Base-by-base conservation (phyloP, 75 land plant species). In the Picea sitchensis region DNA sequence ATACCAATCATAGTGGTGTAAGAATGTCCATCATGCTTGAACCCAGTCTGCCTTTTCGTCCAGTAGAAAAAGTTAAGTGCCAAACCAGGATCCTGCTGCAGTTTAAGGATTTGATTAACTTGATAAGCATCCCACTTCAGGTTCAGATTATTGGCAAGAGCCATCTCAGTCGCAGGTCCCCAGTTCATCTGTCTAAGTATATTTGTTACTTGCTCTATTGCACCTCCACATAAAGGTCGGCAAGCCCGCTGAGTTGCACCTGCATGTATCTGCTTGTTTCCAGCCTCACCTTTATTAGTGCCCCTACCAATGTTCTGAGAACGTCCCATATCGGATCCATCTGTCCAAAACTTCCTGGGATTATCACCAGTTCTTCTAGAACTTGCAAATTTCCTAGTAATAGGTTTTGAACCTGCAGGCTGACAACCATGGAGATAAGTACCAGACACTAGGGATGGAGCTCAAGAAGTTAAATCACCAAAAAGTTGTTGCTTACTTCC, bases 1-100 rank as follows among this genome's bases (percentile, higher is more conserved):
- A 98, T 93, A 34, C 98, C 99, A 58, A 98, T 88, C 98, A 95
- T 97, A 17, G 99, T 95, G 34, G 99, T 97, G 69, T 95, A 97
- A 5, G 96, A 93, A 73, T 93, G 92, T 9, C 82, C 91, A 85
- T 97, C 96, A 82, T 95, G 98, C 90, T 85, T 95, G 79, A 89
- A 97, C 18, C 98, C 95, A 59, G 80, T 76, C 82, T 91, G 98
- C 36, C 82, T 62, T 69, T 87, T 97, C 65, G 93, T 84, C 98
- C 96, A 97, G 59, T 91, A 76, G 78, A 97, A 97, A 83, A 97
- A 95, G 14, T 89, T 86, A 75, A 86, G 78, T 54, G 99, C 98
- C 76, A 95, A 86, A 14, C 83, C 65, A 60, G 88, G 80, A 65
- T 95, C 96, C 69, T 87, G 81, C 63, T 93, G 87, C 64, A 82